These are phyloP conservation scores for Xylariaceae sp. DNA, from an alignment of 2,329 filamentous ascomycete genomes.

Conservation along the genomic window DNA sequence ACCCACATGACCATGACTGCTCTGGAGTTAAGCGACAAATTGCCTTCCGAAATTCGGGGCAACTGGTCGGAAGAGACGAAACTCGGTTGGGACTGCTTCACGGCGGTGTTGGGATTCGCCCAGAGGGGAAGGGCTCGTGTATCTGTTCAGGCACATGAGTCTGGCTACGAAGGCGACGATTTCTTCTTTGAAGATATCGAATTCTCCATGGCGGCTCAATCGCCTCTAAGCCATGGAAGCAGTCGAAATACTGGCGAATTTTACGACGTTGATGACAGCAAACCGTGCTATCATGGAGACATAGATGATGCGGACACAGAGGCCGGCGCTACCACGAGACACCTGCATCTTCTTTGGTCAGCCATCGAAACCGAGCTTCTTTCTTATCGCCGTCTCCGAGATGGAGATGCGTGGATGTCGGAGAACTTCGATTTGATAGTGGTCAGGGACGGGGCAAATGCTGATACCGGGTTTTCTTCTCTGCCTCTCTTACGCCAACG, in stretches of 20 bases:
- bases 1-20: neutral
- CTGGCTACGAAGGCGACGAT: neutral
- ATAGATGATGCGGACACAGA: neutral
- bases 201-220: no score
- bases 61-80: conserved; percentile 1
- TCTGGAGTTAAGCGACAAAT: neutral
- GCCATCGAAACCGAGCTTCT: conserved; percentile 6
- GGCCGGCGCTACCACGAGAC: neutral
- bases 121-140: neutral
- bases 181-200: neutral
- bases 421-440: conserved; percentile 3
- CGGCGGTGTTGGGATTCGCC: neutral
- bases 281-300: neutral
- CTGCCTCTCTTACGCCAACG: no score
- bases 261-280: no score
- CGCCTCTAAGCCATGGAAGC: no score
- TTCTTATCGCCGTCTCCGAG: conserved; percentile 3
- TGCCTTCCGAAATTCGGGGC: neutral
- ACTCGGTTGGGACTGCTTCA: conserved; percentile 3
- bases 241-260: no score
- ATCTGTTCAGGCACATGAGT: neutral
- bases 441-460: no score
- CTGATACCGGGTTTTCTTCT: no score
- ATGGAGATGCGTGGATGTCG: conserved; percentile 7
- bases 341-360: conserved; percentile 4